A percentile compares a stretch with the other conserved stretches of the same genome.
These are phyloP conservation scores for Inga leiocalycina DNA, from an alignment of 306 rosid genomes.

Conservation along the genomic window DNA sequence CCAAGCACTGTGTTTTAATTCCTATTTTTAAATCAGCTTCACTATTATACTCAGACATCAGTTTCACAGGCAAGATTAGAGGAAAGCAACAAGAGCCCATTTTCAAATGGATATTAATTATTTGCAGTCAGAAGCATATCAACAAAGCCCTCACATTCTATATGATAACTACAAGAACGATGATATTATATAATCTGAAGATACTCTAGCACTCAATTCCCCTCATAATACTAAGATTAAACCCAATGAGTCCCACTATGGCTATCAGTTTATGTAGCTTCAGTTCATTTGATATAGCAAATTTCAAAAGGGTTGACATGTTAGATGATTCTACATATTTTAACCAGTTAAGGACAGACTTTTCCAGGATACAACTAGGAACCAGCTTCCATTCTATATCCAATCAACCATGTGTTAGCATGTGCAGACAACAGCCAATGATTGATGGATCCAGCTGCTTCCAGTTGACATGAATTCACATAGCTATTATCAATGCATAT, in stretches of 20 bases:
- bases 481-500: slow-evolving; percentile 1
- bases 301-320: not conserved
- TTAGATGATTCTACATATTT: not conserved
- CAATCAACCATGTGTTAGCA: not conserved
- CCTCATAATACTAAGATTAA: not conserved
- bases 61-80: not conserved
- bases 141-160: not conserved
- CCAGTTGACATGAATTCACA: slow-evolving; percentile 1
- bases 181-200: slow-evolving; percentile 2
- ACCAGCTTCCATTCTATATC: slow-evolving; percentile 13
- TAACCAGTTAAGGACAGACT: not conserved
- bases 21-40: slow-evolving; percentile 6
- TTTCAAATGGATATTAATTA: not conserved
- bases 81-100: not conserved
- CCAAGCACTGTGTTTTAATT: not conserved
- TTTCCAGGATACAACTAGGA: not conserved
- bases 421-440: slow-evolving; percentile 11
- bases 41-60: slow-evolving; percentile 3
- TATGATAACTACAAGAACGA: not conserved
- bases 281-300: not conserved
- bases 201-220: not conserved
- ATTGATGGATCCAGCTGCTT: slow-evolving; percentile 1
- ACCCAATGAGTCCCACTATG: not conserved
- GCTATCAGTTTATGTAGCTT: slow-evolving; percentile 10
- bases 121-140: not conserved